Evolutionary conservation across 2,329 filamentous ascomycete species (phyloP), one percentile per base, ranked within the genome.

Genomic region (Aureobasidium lini): DNA sequence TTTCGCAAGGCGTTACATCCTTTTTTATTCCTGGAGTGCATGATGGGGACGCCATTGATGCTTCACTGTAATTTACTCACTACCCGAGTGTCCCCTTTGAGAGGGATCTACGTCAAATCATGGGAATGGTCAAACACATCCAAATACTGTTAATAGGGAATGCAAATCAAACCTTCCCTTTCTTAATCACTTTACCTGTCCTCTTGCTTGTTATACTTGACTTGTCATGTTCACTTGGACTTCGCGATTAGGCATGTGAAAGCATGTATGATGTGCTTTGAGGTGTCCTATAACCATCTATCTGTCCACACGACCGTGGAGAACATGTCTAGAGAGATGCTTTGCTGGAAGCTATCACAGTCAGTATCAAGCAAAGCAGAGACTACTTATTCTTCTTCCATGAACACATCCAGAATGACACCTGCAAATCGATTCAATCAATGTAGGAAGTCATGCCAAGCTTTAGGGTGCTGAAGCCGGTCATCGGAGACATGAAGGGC

Each of bases 71-170:
- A 53, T 53, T 53, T 53, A 42, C 39, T 32, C 37, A 53, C 36
- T 29, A 42, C 50, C 50, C 28, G 37, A 43, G 48, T 37, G 32
- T 49, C 50, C 50, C 50, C 39, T 13, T 16, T 42, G 39, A 42
- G 36, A 43, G 50, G 50, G 39, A 34, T 34, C 28, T 32, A 53
- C 39, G 50, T 43, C 50, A 53, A 43, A 52, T 40, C 28, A 43
- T 34, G 50, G 50, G 28, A 43, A 43, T 15, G 50, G 34, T 52
- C 18, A 18, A 43, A 53, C 29, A 53, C 36, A 52, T 13, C 9
- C 50, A 37, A 29, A 42, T 42, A 43, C 50, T 32, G 50, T 53
- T 53, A 53, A 53, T 53, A 53, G 50, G 50, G 50, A 53, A 53
- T 32, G 15, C 32, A 32, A 18, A 53, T 7, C 4, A 32, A 43